A percentile compares a stretch with the other conserved stretches of the same genome.
Evolutionary conservation across 2,329 filamentous ascomycete genomes (phyloP).

Genomic region (Didymosphaeria variabile): DNA sequence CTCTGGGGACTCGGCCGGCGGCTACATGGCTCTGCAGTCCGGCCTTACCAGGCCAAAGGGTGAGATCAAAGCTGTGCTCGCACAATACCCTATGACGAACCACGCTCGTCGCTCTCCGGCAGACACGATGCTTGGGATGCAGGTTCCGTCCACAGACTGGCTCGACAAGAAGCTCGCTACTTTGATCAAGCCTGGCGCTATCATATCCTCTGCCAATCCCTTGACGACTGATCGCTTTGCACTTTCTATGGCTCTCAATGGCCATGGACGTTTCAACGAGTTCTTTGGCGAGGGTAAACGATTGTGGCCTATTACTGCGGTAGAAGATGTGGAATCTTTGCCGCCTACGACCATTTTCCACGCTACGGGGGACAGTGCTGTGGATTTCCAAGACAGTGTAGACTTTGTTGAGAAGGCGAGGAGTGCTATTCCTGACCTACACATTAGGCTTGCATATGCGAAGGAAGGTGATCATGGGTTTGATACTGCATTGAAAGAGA

Average conservation of each 20-base stretch:
- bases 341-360: slow-evolving; percentile 47
- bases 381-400: slow-evolving; percentile 36
- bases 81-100: slow-evolving; percentile 43
- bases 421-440: slow-evolving; percentile 22
- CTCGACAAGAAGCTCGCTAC: slow-evolving; percentile 34
- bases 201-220: slow-evolving; percentile 32
- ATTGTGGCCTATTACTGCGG: slow-evolving; percentile 38
- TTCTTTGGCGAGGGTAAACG: slow-evolving; percentile 37
- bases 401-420: slow-evolving; percentile 37
- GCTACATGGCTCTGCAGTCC: slow-evolving; percentile 49
- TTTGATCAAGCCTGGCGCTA: slow-evolving; percentile 25
- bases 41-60: slow-evolving; percentile 31
- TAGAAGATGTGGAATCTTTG: slow-evolving; percentile 35
- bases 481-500: slow-evolving; percentile 33
- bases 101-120: slow-evolving; percentile 13
- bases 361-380: slow-evolving; percentile 38
- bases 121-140: slow-evolving; percentile 2
- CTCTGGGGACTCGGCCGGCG: slow-evolving; percentile 51
- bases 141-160: slow-evolving; percentile 21
- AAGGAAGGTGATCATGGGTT: slow-evolving; percentile 44
- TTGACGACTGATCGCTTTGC: slow-evolving; percentile 23
- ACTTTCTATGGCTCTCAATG: slow-evolving; percentile 28
- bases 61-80: slow-evolving; percentile 35
- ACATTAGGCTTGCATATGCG: slow-evolving; percentile 30
- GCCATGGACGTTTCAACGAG: slow-evolving; percentile 32